phyloP scores from a whole-genome alignment of 1,284 basidiomycete genomes.

The Heterobasidion occidentale region DNA sequence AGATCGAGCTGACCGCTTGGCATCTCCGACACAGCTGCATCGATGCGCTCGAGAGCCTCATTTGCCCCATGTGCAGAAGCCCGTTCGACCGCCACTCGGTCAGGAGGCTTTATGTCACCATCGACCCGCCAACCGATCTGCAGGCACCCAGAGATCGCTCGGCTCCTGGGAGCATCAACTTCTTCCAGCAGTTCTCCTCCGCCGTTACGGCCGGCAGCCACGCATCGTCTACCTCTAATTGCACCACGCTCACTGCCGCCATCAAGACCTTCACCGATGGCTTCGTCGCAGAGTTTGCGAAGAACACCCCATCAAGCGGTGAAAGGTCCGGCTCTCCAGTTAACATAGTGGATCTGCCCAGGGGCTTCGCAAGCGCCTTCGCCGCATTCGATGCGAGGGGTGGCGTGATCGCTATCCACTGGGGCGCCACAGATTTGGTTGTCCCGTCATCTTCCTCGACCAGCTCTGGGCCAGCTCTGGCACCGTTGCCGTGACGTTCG shows the following conservation, averaged over 20 bases:
- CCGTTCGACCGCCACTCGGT: no score
- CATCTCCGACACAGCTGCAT: no score
- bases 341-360: constrained; percentile 35
- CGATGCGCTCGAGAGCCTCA: no score
- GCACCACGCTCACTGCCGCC: constrained; percentile 23
- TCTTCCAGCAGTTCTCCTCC: constrained; percentile 32
- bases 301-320: constrained; percentile 32
- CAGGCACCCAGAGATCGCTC: no score
- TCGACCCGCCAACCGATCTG: no score
- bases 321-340: constrained; percentile 23
- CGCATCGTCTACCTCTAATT: constrained; percentile 19
- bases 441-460: constrained; percentile 37
- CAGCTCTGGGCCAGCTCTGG: constrained; percentile 22
- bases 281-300: constrained; percentile 28
- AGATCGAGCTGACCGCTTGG: no score
- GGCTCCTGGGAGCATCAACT: constrained; percentile 10
- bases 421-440: constrained; percentile 59
- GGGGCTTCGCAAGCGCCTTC: constrained; percentile 35
- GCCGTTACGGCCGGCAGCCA: constrained; percentile 9
- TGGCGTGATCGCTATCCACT: constrained; percentile 33
- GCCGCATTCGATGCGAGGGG: constrained; percentile 30
- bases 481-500: constrained; percentile 41
- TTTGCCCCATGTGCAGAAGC: no score
- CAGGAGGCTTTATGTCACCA: no score
- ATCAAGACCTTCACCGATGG: constrained; percentile 34